Evolutionary conservation across 2,329 filamentous ascomycete genomes (phyloP).

Genomic region (Colletotrichum siamense): DNA sequence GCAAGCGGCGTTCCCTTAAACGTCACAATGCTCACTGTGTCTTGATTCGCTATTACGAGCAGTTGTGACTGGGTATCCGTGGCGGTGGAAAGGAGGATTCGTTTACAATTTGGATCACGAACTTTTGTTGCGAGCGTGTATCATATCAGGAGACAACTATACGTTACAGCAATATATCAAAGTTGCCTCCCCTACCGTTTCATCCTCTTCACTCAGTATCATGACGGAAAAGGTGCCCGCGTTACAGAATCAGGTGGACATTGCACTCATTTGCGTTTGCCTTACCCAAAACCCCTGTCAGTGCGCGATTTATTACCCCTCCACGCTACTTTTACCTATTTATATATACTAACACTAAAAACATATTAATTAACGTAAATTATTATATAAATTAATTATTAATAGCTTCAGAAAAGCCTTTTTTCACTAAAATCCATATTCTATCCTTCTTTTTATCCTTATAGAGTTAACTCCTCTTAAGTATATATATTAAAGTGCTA

Average conservation of each 20-base stretch:
- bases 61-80: background rate
- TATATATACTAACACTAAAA: too few relatives aligned
- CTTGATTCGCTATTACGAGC: background rate
- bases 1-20: background rate
- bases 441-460: too few relatives aligned
- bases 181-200: background rate
- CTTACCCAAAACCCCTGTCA: too few relatives aligned
- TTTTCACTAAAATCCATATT: too few relatives aligned
- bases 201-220: accelerated
- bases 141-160: background rate
- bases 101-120: background rate
- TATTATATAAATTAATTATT: too few relatives aligned
- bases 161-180: background rate
- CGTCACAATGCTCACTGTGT: background rate
- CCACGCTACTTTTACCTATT: too few relatives aligned
- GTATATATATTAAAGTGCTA: too few relatives aligned
- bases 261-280: too few relatives aligned
- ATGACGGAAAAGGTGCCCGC: background rate
- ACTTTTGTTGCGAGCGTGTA: background rate
- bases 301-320: too few relatives aligned
- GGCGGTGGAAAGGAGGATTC: background rate
- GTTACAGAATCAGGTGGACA: background rate
- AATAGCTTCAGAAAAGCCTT: too few relatives aligned
- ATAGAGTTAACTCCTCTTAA: too few relatives aligned
- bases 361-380: too few relatives aligned